These are phyloP conservation scores for Cyclotella sp. DNA, from an alignment of 108 stramenopile species.

Conservation along the genomic window DNA sequence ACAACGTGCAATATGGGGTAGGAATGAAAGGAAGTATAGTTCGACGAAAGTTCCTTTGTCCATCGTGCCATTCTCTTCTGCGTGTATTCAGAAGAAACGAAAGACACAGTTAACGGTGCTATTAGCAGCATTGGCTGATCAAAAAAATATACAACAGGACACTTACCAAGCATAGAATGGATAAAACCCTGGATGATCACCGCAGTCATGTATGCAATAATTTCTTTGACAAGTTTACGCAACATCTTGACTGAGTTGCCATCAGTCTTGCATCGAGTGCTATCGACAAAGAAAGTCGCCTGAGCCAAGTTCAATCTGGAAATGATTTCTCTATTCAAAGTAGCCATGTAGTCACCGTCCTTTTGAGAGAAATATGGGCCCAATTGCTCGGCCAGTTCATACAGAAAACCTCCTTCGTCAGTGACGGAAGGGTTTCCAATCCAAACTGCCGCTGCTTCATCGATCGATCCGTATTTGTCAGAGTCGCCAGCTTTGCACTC, in stretches of 20 bases:
- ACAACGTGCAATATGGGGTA: constrained; percentile 73
- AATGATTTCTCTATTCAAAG: constrained; percentile 74
- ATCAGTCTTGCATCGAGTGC: constrained; percentile 53
- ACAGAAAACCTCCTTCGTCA: constrained; percentile 69
- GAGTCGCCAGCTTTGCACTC: constrained; percentile 58
- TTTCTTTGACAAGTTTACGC: constrained; percentile 66
- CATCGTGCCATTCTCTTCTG: constrained; percentile 42
- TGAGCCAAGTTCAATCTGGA: constrained; percentile 76
- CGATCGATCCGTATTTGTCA: constrained; percentile 62
- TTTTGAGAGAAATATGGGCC: constrained; percentile 57
- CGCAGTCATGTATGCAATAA: constrained; percentile 72
- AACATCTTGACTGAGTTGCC: constrained; percentile 52
- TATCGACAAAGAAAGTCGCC: constrained; percentile 59
- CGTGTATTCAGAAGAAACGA: background rate
- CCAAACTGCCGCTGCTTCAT: constrained; percentile 81
- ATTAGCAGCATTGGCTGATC: background rate
- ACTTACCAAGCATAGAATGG: constrained; percentile 55
- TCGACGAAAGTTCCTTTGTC: constrained; percentile 61
- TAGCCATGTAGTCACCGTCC: constrained; percentile 62
- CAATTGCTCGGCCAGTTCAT: constrained; percentile 69
- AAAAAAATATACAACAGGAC: background rate
- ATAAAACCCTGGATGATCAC: constrained; percentile 77
- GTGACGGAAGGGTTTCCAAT: constrained; percentile 66
- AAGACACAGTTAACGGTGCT: no score
- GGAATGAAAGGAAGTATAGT: constrained; percentile 50